Evolutionary conservation across 2,329 filamentous ascomycete genomes (phyloP).

Genomic region (Zymoseptoria tritici): DNA sequence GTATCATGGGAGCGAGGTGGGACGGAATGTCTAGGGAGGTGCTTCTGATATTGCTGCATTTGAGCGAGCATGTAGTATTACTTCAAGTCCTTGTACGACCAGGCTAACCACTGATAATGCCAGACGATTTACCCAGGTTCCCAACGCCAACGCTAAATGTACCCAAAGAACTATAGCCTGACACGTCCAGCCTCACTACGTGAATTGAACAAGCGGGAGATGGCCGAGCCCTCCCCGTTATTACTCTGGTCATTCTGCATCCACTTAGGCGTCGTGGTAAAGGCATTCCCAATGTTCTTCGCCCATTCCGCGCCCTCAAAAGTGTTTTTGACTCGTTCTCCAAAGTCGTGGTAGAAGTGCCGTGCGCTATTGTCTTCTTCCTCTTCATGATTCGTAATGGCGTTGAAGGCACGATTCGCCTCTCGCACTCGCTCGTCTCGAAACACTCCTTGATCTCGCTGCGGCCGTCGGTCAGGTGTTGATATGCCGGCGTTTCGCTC

Average conservation of each 20-base stretch:
- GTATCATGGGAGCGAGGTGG: no score
- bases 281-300: constrained; percentile 57
- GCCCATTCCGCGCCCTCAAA: constrained; percentile 75
- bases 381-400: constrained; percentile 28
- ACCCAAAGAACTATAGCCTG: no score
- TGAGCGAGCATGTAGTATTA: no score
- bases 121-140: no score
- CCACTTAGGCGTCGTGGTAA: constrained; percentile 72
- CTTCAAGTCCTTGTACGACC: no score
- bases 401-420: constrained; percentile 26
- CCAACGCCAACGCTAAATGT: no score
- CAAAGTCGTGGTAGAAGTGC: constrained; percentile 75
- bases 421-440: constrained; percentile 15
- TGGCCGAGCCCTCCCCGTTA: constrained; percentile 14
- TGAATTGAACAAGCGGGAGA: constrained; percentile 31
- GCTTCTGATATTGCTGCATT: no score
- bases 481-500: constrained; percentile 14
- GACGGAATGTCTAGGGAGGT: no score
- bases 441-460: constrained; percentile 4
- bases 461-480: constrained; percentile 1
- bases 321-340: constrained; percentile 83
- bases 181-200: no score
- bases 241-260: constrained; percentile 52
- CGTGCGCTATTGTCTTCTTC: constrained; percentile 56
- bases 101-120: no score